phyloP scores from a whole-genome alignment of 768 basidiomycete species.

The Asterophora lycoperdoides region DNA sequence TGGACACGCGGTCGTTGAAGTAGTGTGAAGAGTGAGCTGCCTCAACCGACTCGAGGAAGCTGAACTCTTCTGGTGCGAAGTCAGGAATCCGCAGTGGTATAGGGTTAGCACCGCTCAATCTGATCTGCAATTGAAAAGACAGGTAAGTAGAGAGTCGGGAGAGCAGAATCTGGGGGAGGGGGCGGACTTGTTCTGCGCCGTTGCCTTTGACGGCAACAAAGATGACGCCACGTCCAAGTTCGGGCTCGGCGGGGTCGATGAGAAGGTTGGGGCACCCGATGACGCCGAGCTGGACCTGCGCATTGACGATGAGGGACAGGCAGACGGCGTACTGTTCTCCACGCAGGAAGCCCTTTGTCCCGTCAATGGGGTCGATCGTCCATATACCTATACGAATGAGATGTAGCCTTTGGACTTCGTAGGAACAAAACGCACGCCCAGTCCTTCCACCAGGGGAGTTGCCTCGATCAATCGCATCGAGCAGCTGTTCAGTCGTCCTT shows the following conservation, averaged over 20 bases:
- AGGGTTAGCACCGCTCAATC: constrained; percentile 47
- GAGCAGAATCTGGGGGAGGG: neutral
- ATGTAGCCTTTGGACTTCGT: neutral
- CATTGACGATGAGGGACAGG: constrained; percentile 76
- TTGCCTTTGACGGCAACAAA: constrained; percentile 87
- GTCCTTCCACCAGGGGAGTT: constrained; percentile 62
- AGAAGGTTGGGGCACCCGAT: constrained; percentile 94
- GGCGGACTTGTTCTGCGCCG: constrained; percentile 67
- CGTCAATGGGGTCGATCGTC: constrained; percentile 89
- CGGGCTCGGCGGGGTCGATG: constrained; percentile 44
- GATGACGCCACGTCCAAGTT: constrained; percentile 68
- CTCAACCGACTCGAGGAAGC: constrained; percentile 90
- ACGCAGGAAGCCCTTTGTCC: constrained; percentile 89
- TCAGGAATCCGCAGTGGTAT: constrained; percentile 50
- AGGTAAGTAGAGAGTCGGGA: neutral
- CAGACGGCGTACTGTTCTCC: constrained; percentile 94
- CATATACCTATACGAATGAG: constrained; percentile 56
- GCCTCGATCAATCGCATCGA: constrained; percentile 86
- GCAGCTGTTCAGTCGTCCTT: constrained; percentile 52
- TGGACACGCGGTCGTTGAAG: constrained; percentile 71
- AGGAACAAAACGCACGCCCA: constrained; percentile 56
- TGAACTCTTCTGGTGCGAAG: constrained; percentile 44
- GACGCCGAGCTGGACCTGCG: constrained; percentile 75
- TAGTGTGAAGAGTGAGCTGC: constrained; percentile 87
- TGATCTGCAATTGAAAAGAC: constrained; percentile 34